These are phyloP conservation scores for Huntiella moniliformis DNA, from an alignment of 2,329 filamentous ascomycete genomes.

Conservation along the genomic window DNA sequence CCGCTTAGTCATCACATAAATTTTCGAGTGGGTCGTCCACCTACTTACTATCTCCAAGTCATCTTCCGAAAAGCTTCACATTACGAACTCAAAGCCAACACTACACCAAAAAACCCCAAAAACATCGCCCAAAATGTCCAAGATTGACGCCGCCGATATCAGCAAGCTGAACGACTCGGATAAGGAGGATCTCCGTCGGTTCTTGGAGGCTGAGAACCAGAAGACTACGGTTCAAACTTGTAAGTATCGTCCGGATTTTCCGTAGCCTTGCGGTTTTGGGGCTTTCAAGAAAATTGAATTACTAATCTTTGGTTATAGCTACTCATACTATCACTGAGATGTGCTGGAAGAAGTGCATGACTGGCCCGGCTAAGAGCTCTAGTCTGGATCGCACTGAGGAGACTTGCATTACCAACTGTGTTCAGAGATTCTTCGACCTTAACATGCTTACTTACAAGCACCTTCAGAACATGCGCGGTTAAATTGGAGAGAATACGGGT, in stretches of 20 bases:
- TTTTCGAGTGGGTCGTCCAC: background rate
- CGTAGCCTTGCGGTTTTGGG: background rate
- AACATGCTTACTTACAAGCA: slow-evolving; percentile 74
- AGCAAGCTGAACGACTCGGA: slow-evolving; percentile 62
- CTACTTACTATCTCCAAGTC: too few species aligned
- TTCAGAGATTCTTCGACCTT: slow-evolving; percentile 82
- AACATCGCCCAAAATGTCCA: background rate
- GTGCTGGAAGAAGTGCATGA: slow-evolving; percentile 92
- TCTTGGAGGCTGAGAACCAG: slow-evolving; percentile 68
- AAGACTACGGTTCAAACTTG: slow-evolving; percentile 50
- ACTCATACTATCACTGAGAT: slow-evolving; percentile 44
- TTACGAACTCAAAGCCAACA: background rate
- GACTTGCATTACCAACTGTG: slow-evolving; percentile 75
- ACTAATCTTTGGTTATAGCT: slow-evolving; percentile 19
- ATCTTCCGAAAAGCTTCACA: background rate
- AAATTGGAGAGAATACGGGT: background rate
- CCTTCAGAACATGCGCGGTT: slow-evolving; percentile 40
- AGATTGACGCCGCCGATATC: slow-evolving; percentile 40
- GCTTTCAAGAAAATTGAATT: background rate
- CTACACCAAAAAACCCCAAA: background rate
- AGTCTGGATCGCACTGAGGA: slow-evolving; percentile 64
- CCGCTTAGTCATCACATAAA: background rate
- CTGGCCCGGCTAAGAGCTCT: slow-evolving; percentile 48
- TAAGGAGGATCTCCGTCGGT: slow-evolving; percentile 73
- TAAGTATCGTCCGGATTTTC: slow-evolving; percentile 22